phyloP scores from a whole-genome alignment of 2,329 filamentous ascomycete species.

The Gnomoniopsis smithogilvyi region DNA sequence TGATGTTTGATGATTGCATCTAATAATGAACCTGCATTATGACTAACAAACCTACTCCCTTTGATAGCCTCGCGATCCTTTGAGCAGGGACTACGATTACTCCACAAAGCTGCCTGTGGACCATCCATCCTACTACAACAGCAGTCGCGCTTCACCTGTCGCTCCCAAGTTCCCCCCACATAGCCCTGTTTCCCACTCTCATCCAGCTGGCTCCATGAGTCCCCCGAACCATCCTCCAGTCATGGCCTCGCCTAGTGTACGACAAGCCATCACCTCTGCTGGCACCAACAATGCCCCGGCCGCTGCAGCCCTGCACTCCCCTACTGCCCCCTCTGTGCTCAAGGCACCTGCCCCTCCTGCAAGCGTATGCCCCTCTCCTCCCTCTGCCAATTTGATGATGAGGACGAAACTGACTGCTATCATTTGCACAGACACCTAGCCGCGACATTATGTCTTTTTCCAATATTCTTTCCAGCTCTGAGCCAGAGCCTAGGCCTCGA shows the following conservation, averaged over 20 bases:
- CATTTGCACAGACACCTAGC: constrained; percentile 57
- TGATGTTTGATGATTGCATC: not conserved
- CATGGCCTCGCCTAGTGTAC: constrained; percentile 46
- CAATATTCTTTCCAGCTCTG: constrained; percentile 82
- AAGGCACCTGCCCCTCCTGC: constrained; percentile 36
- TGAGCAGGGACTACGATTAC: constrained; percentile 38
- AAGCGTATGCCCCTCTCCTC: constrained; percentile 29
- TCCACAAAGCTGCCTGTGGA: constrained; percentile 37
- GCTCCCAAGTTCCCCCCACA: constrained; percentile 42
- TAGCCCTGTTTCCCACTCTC: constrained; percentile 48
- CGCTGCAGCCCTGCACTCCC: constrained; percentile 26
- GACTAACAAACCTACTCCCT: constrained; percentile 18
- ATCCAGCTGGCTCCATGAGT: constrained; percentile 39
- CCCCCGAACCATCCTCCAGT: constrained; percentile 37
- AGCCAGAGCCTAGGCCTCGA: constrained; percentile 57
- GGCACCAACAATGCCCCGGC: constrained; percentile 40
- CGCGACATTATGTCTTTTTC: constrained; percentile 90
- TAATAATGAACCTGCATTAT: constrained; percentile 20
- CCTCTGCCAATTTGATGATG: not conserved
- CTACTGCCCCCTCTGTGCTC: constrained; percentile 36
- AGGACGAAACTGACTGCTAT: not conserved
- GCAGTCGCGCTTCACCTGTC: constrained; percentile 46
- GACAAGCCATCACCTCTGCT: constrained; percentile 38
- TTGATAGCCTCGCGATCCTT: constrained; percentile 45
- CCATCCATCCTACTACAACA: constrained; percentile 47